Evolutionary conservation across 31 red algal genomes (phyloP), one percentile per base, ranked within the genome.

Genomic region (Odonthalia washingtoniensis): DNA sequence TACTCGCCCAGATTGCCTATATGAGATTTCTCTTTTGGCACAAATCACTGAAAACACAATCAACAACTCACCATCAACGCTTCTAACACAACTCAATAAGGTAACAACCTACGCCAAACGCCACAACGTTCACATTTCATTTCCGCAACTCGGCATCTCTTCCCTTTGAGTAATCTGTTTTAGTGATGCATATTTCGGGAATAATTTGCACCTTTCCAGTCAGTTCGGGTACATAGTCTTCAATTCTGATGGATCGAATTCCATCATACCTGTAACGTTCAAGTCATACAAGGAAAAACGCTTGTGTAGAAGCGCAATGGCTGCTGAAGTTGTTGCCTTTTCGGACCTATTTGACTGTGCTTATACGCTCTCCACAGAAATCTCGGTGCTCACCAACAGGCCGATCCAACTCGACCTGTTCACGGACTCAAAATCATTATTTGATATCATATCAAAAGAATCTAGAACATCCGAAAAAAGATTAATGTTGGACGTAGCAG

Each of bases 221-320:
- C 83, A 87, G 74, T 27, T 87, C 33, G 72, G 72, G 5, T 72
- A 84, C 65, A 73, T 84, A 40, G 5, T 84, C 5, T 84, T 72
- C 37, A 16, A 70, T 3, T 49, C 5, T 41, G 72, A 87, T n/a
- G 44, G 12, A 3, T 18, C 24, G 27, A 72, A 34, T 14, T 14
- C 17, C 3, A 40, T 39, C 27, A 40, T 76, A n/a, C 40, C 72
- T 21, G 26, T 87, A 6, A 5, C 6, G 30, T 87, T 76, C 43
- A 62, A 64, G 37, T 76, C 45, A 2, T 76, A 87, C 30, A 87
- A 87, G 43, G 65, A 41, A 4, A 31, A 43, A 9, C 83, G 38
- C 16, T 43, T 87, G 53, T 53, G 44, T 14, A 30, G 83, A 12
- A 62, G 43, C 5, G 26, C 57, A 2, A 46, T 87, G 27, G 83